These are phyloP conservation scores for Babesia microti DNA, from an alignment of 169 alveolate genomes.

Conservation along the genomic window DNA sequence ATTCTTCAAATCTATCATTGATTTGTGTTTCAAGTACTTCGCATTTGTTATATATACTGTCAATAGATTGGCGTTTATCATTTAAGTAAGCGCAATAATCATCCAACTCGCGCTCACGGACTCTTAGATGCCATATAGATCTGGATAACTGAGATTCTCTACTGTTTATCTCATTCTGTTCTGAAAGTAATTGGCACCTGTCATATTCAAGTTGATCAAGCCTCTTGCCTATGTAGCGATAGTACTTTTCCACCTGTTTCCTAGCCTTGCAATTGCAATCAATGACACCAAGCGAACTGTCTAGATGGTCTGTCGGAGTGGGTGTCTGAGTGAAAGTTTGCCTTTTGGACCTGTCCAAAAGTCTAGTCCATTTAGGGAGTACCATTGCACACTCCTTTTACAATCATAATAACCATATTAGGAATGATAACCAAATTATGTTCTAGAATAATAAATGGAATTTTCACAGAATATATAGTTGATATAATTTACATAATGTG, in stretches of 20 bases:
- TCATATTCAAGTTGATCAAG: constrained; percentile 18
- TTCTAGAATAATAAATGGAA: neutral
- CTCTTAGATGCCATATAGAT: constrained; percentile 3
- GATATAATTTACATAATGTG: no score
- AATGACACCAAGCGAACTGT: constrained; percentile 10
- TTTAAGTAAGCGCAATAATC: constrained; percentile 33
- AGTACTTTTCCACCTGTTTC: constrained; percentile 20
- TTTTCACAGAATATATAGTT: constrained; percentile 3
- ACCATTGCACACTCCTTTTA: constrained; percentile 2
- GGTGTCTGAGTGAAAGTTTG: neutral
- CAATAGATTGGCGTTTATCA: constrained; percentile 29
- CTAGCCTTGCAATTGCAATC: constrained; percentile 41
- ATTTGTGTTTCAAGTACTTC: constrained; percentile 22
- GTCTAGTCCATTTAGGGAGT: constrained; percentile 1
- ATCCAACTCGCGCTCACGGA: constrained; percentile 32
- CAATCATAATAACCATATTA: constrained; percentile 8
- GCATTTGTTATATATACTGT: constrained; percentile 20
- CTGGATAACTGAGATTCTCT: constrained; percentile 13
- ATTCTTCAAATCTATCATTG: constrained; percentile 24
- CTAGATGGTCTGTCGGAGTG: neutral
- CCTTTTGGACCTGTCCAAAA: neutral
- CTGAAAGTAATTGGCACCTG: constrained; percentile 3
- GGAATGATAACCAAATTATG: neutral
- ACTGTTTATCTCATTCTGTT: constrained; percentile 13
- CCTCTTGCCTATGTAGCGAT: constrained; percentile 19